Evolutionary conservation across 768 basidiomycete species (phyloP).

Genomic region (Serendipita indica): DNA sequence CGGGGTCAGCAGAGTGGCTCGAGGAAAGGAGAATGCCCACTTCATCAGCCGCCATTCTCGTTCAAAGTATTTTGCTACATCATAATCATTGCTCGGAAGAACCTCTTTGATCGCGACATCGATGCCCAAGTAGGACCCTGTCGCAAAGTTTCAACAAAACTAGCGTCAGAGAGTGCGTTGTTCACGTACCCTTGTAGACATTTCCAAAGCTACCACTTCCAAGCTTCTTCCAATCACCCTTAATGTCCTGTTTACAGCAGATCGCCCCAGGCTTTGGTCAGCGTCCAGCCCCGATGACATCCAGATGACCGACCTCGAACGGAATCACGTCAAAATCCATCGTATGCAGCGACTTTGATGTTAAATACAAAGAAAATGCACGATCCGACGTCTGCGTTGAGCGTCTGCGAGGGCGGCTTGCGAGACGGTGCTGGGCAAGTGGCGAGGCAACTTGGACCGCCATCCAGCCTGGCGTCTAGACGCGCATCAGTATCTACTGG

Average conservation of each 20-base stretch:
- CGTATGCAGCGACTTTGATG: not conserved
- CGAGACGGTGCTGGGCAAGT: not conserved
- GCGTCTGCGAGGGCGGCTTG: not conserved
- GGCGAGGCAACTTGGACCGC: not conserved
- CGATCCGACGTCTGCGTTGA: not conserved
- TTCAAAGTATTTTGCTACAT: constrained; percentile 94
- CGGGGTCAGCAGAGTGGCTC: not conserved
- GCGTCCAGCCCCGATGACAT: not conserved
- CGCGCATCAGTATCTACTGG: no score
- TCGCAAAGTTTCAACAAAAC: not conserved
- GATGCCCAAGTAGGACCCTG: constrained; percentile 84
- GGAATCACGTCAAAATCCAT: constrained; percentile 67
- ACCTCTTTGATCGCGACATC: constrained; percentile 97
- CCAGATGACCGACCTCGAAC: constrained; percentile 35
- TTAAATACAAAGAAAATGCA: not conserved
- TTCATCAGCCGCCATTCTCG: constrained; percentile 98
- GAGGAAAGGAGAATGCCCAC: constrained; percentile 21
- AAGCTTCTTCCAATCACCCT: constrained; percentile 74
- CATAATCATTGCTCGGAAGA: constrained; percentile 77
- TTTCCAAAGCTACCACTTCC: constrained; percentile 90
- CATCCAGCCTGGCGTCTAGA: no score
- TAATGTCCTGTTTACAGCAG: constrained; percentile 47
- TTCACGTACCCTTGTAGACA: constrained; percentile 60
- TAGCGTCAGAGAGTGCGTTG: not conserved
- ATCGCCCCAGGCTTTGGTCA: constrained; percentile 11